Percentiles rank a stretch among this genome's conserved stretches.
Conservation (phyloP, 345 rosid species). For the Cardamine chenopodiifolia region DNA sequence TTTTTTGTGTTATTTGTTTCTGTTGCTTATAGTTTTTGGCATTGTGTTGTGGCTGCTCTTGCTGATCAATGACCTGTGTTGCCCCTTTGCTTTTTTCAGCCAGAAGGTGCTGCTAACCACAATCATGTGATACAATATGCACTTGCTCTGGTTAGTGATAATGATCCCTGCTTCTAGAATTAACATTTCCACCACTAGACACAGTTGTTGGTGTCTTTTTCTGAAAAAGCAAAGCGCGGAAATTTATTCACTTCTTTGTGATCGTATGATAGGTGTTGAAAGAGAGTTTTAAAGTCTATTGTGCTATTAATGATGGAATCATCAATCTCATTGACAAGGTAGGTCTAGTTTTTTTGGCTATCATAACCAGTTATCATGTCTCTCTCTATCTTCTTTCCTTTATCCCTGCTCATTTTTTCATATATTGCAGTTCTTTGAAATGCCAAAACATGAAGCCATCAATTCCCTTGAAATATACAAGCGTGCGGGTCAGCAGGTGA, state of each 20-base stretch:
- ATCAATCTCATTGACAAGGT: slow-evolving; percentile 99
- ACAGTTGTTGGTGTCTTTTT: slow-evolving; percentile 6
- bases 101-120: slow-evolving; percentile 91
- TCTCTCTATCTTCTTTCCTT: slow-evolving; percentile 9
- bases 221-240: neutral
- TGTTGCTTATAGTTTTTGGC: slow-evolving; percentile 7
- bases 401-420: slow-evolving; percentile 5
- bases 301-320: slow-evolving; percentile 95
- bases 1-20: neutral
- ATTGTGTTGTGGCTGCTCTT: slow-evolving; percentile 13
- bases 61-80: slow-evolving; percentile 23
- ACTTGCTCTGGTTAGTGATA: slow-evolving; percentile 77
- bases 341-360: slow-evolving; percentile 33
- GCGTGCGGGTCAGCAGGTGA: slow-evolving; percentile 90
- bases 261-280: slow-evolving; percentile 68
- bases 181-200: neutral
- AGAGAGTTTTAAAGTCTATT: slow-evolving; percentile 97
- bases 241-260: neutral
- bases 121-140: slow-evolving; percentile 95
- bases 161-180: neutral
- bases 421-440: slow-evolving; percentile 86
- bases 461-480: slow-evolving; percentile 82
- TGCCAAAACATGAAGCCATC: slow-evolving; percentile 95
- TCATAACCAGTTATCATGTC: slow-evolving; percentile 12
- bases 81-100: slow-evolving; percentile 54